Conservation (phyloP, 1,284 basidiomycete genomes). For the Ceratobasidium sp. region DNA sequence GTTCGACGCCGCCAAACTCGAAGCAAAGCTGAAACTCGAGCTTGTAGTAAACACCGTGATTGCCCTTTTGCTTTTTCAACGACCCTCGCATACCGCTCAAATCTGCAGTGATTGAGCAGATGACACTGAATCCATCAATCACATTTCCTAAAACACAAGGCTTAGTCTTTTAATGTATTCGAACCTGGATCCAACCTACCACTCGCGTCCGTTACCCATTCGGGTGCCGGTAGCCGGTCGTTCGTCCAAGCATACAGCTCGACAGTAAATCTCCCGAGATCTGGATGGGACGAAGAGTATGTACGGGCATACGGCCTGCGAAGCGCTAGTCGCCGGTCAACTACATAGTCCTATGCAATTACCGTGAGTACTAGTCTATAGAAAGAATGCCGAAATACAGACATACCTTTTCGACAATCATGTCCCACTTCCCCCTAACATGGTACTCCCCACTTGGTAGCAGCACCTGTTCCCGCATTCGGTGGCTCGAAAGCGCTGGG, state of each 20-base stretch:
- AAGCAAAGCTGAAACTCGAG: constrained; percentile 21
- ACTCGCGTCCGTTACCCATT: not conserved
- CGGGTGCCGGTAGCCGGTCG: not conserved
- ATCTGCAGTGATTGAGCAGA: constrained; percentile 19
- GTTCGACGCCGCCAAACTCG: constrained; percentile 20
- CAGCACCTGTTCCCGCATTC: not conserved
- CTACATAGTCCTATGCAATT: not conserved
- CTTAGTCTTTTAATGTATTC: not conserved
- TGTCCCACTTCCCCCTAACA: constrained; percentile 2
- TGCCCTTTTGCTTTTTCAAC: not conserved
- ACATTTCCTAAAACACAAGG: not conserved
- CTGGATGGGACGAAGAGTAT: not conserved
- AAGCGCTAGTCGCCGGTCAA: not conserved
- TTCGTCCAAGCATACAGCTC: constrained; percentile 13
- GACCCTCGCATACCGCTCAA: constrained; percentile 13
- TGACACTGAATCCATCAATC: constrained; percentile 6
- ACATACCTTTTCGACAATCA: constrained; percentile 19
- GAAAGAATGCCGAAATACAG: not conserved
- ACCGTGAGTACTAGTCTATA: not conserved
- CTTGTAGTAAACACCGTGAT: not conserved
- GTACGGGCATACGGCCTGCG: not conserved
- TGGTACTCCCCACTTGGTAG: not conserved
- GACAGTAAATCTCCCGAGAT: constrained; percentile 1
- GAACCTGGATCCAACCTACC: not conserved
- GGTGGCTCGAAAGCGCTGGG: not conserved